Base-by-base conservation (phyloP, 148 eudicot genomes). In the Cornus kousa region DNA sequence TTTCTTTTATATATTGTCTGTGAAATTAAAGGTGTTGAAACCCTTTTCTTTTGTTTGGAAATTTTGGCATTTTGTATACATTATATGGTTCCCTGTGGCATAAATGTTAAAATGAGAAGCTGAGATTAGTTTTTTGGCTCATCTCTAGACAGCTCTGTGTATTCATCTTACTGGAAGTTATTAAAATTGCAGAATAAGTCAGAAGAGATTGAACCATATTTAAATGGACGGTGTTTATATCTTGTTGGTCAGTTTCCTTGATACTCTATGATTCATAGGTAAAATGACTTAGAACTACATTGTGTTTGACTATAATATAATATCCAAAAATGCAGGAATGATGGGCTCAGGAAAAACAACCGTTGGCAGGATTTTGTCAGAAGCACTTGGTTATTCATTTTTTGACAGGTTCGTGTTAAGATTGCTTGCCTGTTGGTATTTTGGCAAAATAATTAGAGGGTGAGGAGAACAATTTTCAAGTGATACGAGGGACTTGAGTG, bases 311-410 rank as follows among this genome's bases (percentile, higher is more conserved):
- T 73, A n/a, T 62, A 32, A 6, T 35, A 35, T 35, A 4, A 55
- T 31, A 19, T 43, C 64, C 60, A 39, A 75, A 75, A 57, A 76
- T 89, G 79, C 87, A 95, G 99, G 99, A 78, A 92, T 96, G 98
- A 96, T 96, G 99, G 99, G 99, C 62, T 94, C 99, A 73, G 99
- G 99, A 13, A 96, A 96, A 85, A 94, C 99, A 67, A 96, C 99
- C 8, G 78, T 96, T 76, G 99, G 99, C 83, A 88, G 83, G 87
- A 85, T 94, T 82, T 83, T 96, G 81, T 86, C 99, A 5, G 94
- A 89, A 55, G 87, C 68, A 43, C 95, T 96, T 77, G 88, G 87
- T 72, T 96, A 96, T 87, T 88, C 97, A 6, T 96, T 96, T 85
- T 84, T 48, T 78, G 99, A 96, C 85, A 82, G 97, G 99, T 93